phyloP scores from a whole-genome alignment of 805 yeast genomes.

The Schwanniomyces occidentalis region DNA sequence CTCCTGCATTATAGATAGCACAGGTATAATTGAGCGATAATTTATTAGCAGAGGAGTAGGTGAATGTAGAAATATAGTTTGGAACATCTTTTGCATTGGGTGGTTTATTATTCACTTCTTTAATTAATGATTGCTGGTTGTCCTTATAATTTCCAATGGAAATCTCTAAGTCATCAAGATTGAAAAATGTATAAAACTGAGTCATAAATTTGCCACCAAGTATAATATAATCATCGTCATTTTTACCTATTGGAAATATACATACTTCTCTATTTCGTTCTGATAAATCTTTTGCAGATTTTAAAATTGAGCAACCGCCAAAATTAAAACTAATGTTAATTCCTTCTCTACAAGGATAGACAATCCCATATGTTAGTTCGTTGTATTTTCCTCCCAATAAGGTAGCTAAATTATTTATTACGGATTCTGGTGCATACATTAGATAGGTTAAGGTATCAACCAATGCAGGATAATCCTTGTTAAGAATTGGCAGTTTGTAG shows the following conservation, averaged over 20 bases:
- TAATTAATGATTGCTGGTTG: background rate
- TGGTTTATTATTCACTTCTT: background rate
- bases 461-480: constrained; percentile 9
- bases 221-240: constrained; percentile 4
- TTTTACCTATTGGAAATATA: constrained; percentile 1
- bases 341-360: constrained; percentile 1
- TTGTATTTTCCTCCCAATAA: constrained; percentile 2
- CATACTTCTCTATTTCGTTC: background rate
- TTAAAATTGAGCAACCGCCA: background rate
- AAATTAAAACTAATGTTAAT: constrained; percentile 1
- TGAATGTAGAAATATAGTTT: constrained; percentile 1
- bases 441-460: constrained; percentile 8
- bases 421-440: constrained; percentile 7
- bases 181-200: constrained; percentile 5
- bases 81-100: background rate
- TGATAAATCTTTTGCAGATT: background rate
- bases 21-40: too few relatives aligned
- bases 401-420: constrained; percentile 4
- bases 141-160: constrained; percentile 3
- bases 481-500: constrained; percentile 2
- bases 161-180: constrained; percentile 5
- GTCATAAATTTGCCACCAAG: constrained; percentile 3
- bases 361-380: background rate
- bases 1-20: too few relatives aligned
- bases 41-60: background rate